Evolutionary conservation across 495 filamentous ascomycete genomes (phyloP).

Genomic region (Aspergillus haitiensis): DNA sequence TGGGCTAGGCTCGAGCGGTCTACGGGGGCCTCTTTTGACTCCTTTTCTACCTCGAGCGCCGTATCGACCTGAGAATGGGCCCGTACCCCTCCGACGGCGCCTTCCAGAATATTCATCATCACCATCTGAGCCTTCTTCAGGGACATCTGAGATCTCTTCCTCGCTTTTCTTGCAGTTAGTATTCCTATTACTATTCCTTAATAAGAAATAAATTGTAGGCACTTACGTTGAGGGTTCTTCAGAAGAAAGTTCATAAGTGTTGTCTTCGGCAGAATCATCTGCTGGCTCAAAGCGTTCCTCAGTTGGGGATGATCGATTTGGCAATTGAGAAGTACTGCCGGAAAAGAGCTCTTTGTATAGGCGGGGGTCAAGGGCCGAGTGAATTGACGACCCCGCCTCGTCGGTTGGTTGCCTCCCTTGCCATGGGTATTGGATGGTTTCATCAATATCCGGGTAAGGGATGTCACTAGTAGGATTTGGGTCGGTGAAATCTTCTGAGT

Average conservation of each 20-base stretch:
- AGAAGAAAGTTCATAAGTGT: slow-evolving; percentile 29
- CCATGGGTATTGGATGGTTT: slow-evolving; percentile 40
- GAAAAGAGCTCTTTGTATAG: slow-evolving; percentile 35
- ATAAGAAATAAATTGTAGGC: neutral
- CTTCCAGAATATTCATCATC: slow-evolving; percentile 33
- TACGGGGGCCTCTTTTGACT: slow-evolving; percentile 64
- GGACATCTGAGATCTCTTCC: slow-evolving; percentile 24
- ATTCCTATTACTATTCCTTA: too few relatives aligned
- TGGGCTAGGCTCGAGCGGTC: slow-evolving; percentile 66
- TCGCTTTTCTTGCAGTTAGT: slow-evolving; percentile 24
- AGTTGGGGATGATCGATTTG: slow-evolving; percentile 13
- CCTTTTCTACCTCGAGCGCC: slow-evolving; percentile 52
- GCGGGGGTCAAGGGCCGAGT: slow-evolving; percentile 44
- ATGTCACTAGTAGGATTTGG: slow-evolving; percentile 24
- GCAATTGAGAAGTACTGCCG: slow-evolving; percentile 16
- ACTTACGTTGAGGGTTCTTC: slow-evolving; percentile 27
- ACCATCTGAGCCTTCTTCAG: slow-evolving; percentile 27
- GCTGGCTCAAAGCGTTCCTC: slow-evolving; percentile 16
- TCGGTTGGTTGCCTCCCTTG: slow-evolving; percentile 26
- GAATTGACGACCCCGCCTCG: slow-evolving; percentile 20
- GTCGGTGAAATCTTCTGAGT: slow-evolving; percentile 23
- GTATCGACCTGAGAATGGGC: slow-evolving; percentile 44
- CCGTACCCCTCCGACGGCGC: slow-evolving; percentile 39
- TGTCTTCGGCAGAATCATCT: slow-evolving; percentile 28
- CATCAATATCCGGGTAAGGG: slow-evolving; percentile 43